Percentiles rank a stretch among this genome's conserved stretches.
These are phyloP conservation scores for Verticillium albo-atrum DNA, from an alignment of 2,329 filamentous ascomycete species.

Conservation along the genomic window DNA sequence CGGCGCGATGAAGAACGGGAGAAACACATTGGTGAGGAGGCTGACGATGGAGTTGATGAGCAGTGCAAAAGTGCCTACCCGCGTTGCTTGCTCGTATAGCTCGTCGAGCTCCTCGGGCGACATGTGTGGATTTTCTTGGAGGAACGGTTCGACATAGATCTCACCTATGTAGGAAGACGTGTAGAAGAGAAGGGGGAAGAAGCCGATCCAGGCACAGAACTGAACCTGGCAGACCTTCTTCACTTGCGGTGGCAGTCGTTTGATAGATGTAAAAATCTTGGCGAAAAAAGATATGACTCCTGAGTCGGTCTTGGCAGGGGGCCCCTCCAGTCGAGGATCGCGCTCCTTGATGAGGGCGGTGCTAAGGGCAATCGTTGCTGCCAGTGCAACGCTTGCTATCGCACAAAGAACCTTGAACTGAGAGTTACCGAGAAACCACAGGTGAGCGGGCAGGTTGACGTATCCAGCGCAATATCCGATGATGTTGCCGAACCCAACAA, in stretches of 20 bases:
- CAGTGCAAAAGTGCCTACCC: constrained; percentile 83
- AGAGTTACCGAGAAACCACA: constrained; percentile 78
- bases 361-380: constrained; percentile 65
- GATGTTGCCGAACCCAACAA: constrained; percentile 86
- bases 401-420: constrained; percentile 93
- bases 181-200: constrained; percentile 95
- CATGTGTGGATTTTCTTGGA: constrained; percentile 74
- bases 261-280: constrained; percentile 71
- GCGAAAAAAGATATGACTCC: constrained; percentile 77
- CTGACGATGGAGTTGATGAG: constrained; percentile 85
- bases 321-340: constrained; percentile 70
- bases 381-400: constrained; percentile 73
- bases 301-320: constrained; percentile 52
- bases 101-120: constrained; percentile 69
- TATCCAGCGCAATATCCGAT: constrained; percentile 86
- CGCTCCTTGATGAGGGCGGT: constrained; percentile 68
- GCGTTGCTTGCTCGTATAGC: constrained; percentile 79
- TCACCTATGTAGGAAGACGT: constrained; percentile 91
- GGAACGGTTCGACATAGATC: constrained; percentile 81
- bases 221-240: constrained; percentile 77
- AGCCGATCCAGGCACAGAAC: constrained; percentile 88
- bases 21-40: constrained; percentile 72
- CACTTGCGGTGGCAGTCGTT: constrained; percentile 75
- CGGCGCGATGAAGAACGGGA: constrained; percentile 82
- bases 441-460: constrained; percentile 65